Evolutionary conservation across 257 asterid species (phyloP).

Genomic region (Scutellaria barbata): DNA sequence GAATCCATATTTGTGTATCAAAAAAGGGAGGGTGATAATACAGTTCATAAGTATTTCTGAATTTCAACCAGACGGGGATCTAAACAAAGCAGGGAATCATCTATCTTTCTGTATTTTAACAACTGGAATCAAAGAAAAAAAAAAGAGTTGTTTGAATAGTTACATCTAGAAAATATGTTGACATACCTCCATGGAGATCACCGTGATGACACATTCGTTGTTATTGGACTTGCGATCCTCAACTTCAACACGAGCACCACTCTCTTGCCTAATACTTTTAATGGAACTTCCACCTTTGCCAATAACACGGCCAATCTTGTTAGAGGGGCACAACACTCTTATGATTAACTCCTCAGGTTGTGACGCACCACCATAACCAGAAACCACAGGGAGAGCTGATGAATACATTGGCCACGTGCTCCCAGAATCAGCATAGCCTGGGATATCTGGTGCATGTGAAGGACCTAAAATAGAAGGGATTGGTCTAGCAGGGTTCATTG

Average conservation of each 20-base stretch:
- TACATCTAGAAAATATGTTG: constrained; percentile 12
- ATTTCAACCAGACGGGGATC: constrained; percentile 15
- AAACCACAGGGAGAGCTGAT: constrained; percentile 74
- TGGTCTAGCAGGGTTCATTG: constrained; percentile 56
- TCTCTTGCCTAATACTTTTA: constrained; percentile 76
- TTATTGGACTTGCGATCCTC: constrained; percentile 69
- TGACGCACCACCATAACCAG: constrained; percentile 68
- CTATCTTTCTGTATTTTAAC: background rate
- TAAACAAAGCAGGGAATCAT: background rate
- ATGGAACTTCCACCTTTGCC: constrained; percentile 90
- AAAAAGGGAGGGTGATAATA: background rate
- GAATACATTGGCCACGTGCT: constrained; percentile 82
- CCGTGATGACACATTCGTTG: constrained; percentile 73
- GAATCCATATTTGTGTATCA: background rate
- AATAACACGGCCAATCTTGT: constrained; percentile 86
- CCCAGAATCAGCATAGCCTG: constrained; percentile 70
- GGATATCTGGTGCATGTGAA: constrained; percentile 62
- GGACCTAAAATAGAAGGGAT: constrained; percentile 71
- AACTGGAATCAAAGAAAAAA: constrained; percentile 15
- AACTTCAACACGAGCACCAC: constrained; percentile 91
- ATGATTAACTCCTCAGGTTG: constrained; percentile 68
- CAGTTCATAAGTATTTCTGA: too few species aligned
- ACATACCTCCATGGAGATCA: constrained; percentile 80
- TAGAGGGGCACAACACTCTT: constrained; percentile 78
- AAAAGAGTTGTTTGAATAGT: background rate